These are phyloP conservation scores for Perkinsus chesapeaki DNA, from an alignment of 169 alveolate genomes.

Conservation along the genomic window DNA sequence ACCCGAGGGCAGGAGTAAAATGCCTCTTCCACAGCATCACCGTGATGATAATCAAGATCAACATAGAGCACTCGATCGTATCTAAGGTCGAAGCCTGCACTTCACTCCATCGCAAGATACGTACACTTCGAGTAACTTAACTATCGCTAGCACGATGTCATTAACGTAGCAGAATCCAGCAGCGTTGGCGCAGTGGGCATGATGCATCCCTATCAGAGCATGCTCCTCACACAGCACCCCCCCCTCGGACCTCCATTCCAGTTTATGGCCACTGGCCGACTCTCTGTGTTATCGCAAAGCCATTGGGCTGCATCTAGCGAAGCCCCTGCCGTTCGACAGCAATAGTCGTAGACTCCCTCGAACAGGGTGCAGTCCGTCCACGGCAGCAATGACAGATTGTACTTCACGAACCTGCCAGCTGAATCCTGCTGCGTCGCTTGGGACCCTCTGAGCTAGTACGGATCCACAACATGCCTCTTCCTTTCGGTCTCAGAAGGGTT, in stretches of 20 bases:
- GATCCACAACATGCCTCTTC: neutral
- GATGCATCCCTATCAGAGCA: neutral
- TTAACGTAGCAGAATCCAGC: neutral
- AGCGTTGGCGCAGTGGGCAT: neutral
- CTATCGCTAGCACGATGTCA: neutral
- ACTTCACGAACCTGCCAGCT: neutral
- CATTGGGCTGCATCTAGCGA: neutral
- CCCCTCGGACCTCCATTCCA: neutral
- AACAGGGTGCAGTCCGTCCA: neutral
- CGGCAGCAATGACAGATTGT: neutral
- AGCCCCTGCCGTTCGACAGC: neutral
- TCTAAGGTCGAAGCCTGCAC: neutral
- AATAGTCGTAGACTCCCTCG: neutral
- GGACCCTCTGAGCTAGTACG: neutral
- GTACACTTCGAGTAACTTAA: neutral
- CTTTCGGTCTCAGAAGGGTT: neutral
- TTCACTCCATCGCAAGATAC: too few relatives aligned
- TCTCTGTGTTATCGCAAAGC: neutral
- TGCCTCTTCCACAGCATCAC: constrained; percentile 92
- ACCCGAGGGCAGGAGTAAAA: constrained; percentile 74
- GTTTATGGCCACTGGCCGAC: neutral
- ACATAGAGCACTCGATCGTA: constrained; percentile 67
- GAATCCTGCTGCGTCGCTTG: neutral
- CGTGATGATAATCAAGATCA: constrained; percentile 86
- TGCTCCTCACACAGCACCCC: neutral